Evolutionary conservation across 1,284 basidiomycete genomes (phyloP), one percentile per base, ranked within the genome.

Genomic region (Leccinum angustisporum): DNA sequence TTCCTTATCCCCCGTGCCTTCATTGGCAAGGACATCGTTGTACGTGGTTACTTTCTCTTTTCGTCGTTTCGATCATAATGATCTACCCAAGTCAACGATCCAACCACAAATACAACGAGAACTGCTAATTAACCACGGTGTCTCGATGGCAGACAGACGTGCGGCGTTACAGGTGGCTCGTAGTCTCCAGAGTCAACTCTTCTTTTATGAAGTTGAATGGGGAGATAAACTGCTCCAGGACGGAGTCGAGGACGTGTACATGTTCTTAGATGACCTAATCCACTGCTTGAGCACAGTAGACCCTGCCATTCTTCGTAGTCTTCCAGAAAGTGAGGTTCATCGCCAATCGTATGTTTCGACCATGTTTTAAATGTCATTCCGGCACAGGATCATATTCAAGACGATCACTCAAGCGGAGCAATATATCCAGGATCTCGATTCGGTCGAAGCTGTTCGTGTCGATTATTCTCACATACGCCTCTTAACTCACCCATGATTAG

Each of bases 131-230:
- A 91, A 88, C 62, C 88, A 94, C 63, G 85, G 87, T 13, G 82
- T 87, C 33, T 83, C 86, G 1, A 83, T 83, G 0, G 83, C 81
- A 60, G 92, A 95, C 69, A 83, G 95, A 3, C 84, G 91, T 30
- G 88, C 90, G 13, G 94, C 96, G 2, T 80, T 98, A 11, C 86
- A 88, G 67, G 88, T 97, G 13, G 96, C 95, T 0, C 87, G 94
- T 31, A 92, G 91, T 65, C 80, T 99, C 33, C 95, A 98, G 70
- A 89, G 86, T 64, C 93, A 97, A 74, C 83, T 98, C 7, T 97
- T 95, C 82, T 95, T 98, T 74, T 94, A 97, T 73, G 97, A 99
- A 73, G 96, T 98, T 7, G 96, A 98, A 74, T 97, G 95, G 94
- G 94, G 93, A 36, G 87, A 89, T 61, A 86, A 88, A 27, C 82